phyloP scores from a whole-genome alignment of 495 filamentous ascomycete species.

The Saxophila tyrrhenica region DNA sequence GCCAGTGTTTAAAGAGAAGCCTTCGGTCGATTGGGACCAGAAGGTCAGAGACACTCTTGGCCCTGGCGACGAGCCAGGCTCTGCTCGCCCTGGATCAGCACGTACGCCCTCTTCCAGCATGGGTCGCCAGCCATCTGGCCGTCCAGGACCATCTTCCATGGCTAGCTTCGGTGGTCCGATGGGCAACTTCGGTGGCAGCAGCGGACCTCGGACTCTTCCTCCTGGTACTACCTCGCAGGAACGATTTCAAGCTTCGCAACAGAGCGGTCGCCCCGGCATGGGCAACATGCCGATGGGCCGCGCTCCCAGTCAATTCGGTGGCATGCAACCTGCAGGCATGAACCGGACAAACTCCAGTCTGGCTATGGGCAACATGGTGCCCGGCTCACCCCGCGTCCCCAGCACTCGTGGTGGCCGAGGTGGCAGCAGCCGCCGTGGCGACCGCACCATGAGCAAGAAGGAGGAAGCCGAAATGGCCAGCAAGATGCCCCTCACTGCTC shows the following conservation, averaged over 20 bases:
- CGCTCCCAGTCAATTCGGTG: slow-evolving; percentile 20
- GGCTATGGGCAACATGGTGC: slow-evolving; percentile 33
- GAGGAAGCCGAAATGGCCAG: slow-evolving; percentile 57
- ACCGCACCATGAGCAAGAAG: slow-evolving; percentile 40
- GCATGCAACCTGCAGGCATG: slow-evolving; percentile 25
- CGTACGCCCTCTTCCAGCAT: slow-evolving; percentile 45
- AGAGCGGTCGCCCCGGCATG: slow-evolving; percentile 39
- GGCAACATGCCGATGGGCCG: slow-evolving; percentile 51
- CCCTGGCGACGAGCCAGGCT: slow-evolving; percentile 51
- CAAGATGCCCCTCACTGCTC: slow-evolving; percentile 78
- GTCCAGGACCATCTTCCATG: slow-evolving; percentile 25
- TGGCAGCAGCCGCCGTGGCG: slow-evolving; percentile 35
- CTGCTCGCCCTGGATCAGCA: slow-evolving; percentile 45
- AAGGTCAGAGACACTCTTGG: slow-evolving; percentile 74
- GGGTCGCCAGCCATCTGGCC: slow-evolving; percentile 39
- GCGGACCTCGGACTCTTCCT: slow-evolving; percentile 42
- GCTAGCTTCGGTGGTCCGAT: slow-evolving; percentile 45
- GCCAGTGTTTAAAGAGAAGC: slow-evolving; percentile 86
- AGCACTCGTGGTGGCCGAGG: slow-evolving; percentile 44
- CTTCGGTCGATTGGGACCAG: slow-evolving; percentile 75
- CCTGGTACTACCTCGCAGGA: slow-evolving; percentile 57
- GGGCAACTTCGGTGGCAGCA: slow-evolving; percentile 50
- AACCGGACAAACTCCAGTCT: slow-evolving; percentile 40
- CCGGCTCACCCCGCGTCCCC: slow-evolving; percentile 36
- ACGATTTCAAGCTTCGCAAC: slow-evolving; percentile 44